These are phyloP conservation scores for Ophiognomonia clavigignenti-juglandacearum DNA, from an alignment of 2,329 filamentous ascomycete genomes.

Conservation along the genomic window DNA sequence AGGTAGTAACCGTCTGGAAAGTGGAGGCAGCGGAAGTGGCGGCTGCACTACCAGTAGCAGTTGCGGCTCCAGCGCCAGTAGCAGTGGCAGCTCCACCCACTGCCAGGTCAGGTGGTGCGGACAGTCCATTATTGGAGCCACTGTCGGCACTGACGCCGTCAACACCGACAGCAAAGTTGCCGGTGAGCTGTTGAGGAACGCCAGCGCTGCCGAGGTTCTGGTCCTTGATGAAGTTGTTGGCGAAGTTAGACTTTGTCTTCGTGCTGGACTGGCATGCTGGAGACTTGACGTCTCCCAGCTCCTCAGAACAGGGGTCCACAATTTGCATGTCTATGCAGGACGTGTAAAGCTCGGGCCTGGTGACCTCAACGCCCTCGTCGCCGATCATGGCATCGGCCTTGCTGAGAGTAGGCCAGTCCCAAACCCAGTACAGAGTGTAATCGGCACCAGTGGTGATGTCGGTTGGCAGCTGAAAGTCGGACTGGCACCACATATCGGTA, in stretches of 20 bases:
- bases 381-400: constrained; percentile 24
- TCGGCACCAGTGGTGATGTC: constrained; percentile 56
- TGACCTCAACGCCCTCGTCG: constrained; percentile 29
- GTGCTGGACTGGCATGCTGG: constrained; percentile 25
- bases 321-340: constrained; percentile 37
- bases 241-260: constrained; percentile 19
- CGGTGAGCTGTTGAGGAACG: constrained; percentile 39
- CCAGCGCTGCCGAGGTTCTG: constrained; percentile 39
- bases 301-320: constrained; percentile 26
- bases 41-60: background rate
- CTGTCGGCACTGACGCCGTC: constrained; percentile 8
- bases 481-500: constrained; percentile 71
- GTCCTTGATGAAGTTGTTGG: constrained; percentile 27
- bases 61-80: no score
- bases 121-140: constrained; percentile 14
- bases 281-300: constrained; percentile 35
- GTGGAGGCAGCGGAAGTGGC: constrained; percentile 9
- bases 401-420: constrained; percentile 76
- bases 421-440: constrained; percentile 91
- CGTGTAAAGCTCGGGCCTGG: constrained; percentile 33
- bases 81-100: constrained; percentile 1
- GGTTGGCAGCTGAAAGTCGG: constrained; percentile 69
- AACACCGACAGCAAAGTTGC: constrained; percentile 40
- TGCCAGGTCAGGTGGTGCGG: constrained; percentile 11
- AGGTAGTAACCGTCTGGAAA: constrained; percentile 11